Base-by-base conservation (phyloP, 2,329 filamentous ascomycete species). In the Fusarium sulawesiense region DNA sequence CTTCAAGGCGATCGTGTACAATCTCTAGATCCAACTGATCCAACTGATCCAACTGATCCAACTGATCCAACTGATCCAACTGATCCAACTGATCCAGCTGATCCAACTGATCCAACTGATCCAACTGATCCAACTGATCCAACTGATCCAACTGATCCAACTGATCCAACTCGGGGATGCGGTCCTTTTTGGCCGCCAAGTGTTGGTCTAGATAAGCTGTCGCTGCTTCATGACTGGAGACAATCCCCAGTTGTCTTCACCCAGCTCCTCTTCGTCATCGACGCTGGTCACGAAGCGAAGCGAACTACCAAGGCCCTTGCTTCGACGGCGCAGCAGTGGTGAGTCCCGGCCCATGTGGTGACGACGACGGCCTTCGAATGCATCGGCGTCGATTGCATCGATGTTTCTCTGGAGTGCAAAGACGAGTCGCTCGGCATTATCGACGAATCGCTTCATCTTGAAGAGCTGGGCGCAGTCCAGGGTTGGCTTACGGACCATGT, bases 301-400 rank as follows among this genome's bases (percentile, higher is more conserved):
- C 1, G 73, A 71, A 27, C 76, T 78, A 9, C 72, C 65, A 7
- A 63, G 46, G 3, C 76, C 72, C 4, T 30, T 50, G 47, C 70
- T 76, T 46, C 73, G 73, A 13, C 74, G 25, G 6, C 57, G 21
- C 30, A 30, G 21, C 30, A 30, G 18, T 1, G 62, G 49, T 8
- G 56, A 51, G 3, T 18, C 41, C 3, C 6, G 7, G 3, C 41
- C 20, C 11, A 21, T 20, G 9, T 44, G 27, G 0, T 44, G 10
- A 9, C n/a, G 18, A 27, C 29, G 32, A 23, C 48, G 48, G 13
- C 32, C 20, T 13, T 13, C n/a, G 3, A 23, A 3, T 11, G 18
- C 23, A 7, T 46, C 37, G 6, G 5, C 18, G 4, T 40, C 8
- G 13, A 60, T 48, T 6, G 25, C 27, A 3, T 40, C 12, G 11